These are phyloP conservation scores for Lasiodiplodia citricola DNA, from an alignment of 2,329 filamentous ascomycete genomes.

Conservation along the genomic window DNA sequence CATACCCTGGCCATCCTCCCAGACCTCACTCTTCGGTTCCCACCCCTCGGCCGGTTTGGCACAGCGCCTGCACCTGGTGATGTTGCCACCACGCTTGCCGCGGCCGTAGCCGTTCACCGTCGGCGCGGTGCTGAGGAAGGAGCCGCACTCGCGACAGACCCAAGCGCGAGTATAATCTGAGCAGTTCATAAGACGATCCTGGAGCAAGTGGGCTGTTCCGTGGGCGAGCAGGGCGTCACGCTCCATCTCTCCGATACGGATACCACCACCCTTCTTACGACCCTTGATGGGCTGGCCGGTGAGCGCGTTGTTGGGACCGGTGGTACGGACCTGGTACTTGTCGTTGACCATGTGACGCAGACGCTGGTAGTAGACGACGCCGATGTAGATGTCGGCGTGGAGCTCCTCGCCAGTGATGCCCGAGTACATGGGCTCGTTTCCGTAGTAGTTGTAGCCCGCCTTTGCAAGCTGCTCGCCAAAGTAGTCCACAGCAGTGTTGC, in stretches of 20 bases:
- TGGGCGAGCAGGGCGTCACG: slow-evolving; percentile 93
- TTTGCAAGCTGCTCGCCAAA: slow-evolving; percentile 95
- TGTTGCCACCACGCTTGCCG: slow-evolving; percentile 63
- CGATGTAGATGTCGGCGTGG: slow-evolving; percentile 92
- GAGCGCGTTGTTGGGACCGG: slow-evolving; percentile 85
- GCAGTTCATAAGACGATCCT: slow-evolving; percentile 96
- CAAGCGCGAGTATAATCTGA: slow-evolving; percentile 90
- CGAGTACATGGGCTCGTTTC: slow-evolving; percentile 98
- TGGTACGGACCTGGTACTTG: slow-evolving; percentile 97
- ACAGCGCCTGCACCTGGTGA: slow-evolving; percentile 80
- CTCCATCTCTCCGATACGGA: slow-evolving; percentile 99
- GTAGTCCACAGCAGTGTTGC: slow-evolving; percentile 89
- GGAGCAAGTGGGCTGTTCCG: slow-evolving; percentile 90
- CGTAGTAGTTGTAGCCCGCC: slow-evolving; percentile 97
- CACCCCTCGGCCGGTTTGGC: slow-evolving; percentile 59
- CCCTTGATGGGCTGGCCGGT: slow-evolving; percentile 98
- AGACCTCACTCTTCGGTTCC: slow-evolving; percentile 70
- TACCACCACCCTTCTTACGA: slow-evolving; percentile 93
- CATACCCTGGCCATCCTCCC: slow-evolving; percentile 88
- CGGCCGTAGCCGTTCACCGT: slow-evolving; percentile 64
- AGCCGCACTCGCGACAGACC: slow-evolving; percentile 88
- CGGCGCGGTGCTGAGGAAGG: slow-evolving; percentile 86
- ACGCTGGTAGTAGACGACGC: slow-evolving; percentile 97
- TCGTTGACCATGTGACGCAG: slow-evolving; percentile 99
- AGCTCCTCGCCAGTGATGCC: slow-evolving; percentile 96